These are phyloP conservation scores for Diaporthe sp. DNA, from an alignment of 2,329 filamentous ascomycete genomes.

Conservation along the genomic window DNA sequence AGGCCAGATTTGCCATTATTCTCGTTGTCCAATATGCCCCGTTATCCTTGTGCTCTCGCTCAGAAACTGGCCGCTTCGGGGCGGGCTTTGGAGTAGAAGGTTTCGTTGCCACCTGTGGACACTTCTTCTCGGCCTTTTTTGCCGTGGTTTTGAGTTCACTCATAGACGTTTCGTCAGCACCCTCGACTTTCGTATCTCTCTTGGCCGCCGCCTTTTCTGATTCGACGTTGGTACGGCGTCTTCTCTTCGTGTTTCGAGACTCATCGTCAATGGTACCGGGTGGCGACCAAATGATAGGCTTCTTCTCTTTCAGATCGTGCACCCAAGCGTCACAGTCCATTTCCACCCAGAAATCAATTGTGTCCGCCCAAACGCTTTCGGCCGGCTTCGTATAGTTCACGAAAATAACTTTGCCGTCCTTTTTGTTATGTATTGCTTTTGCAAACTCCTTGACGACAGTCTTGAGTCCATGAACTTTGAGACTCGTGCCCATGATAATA, in stretches of 20 bases:
- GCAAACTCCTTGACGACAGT: constrained; percentile 79
- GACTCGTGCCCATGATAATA: constrained; percentile 77
- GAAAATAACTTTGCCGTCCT: constrained; percentile 76
- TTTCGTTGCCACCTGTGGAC: constrained; percentile 43
- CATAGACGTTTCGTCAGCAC: constrained; percentile 42
- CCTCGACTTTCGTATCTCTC: constrained; percentile 51
- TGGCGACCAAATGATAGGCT: constrained; percentile 71
- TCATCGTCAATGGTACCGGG: constrained; percentile 58
- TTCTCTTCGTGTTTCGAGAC: constrained; percentile 51
- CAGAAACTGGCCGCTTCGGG: constrained; percentile 54
- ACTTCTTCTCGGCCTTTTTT: constrained; percentile 32
- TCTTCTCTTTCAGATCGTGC: constrained; percentile 68
- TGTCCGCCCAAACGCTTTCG: constrained; percentile 78
- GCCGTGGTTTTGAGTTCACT: constrained; percentile 33
- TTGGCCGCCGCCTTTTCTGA: constrained; percentile 41
- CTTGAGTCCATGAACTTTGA: constrained; percentile 79
- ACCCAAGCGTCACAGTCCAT: constrained; percentile 85
- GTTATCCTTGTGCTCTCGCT: constrained; percentile 60
- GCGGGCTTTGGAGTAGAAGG: constrained; percentile 46
- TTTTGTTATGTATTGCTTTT: constrained; percentile 74
- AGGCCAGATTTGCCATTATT: constrained; percentile 55
- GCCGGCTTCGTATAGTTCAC: constrained; percentile 80
- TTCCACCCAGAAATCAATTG: constrained; percentile 80
- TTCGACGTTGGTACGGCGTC: constrained; percentile 48
- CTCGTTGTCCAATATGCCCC: constrained; percentile 59